Base-by-base conservation (phyloP, 768 basidiomycete genomes). In the Kwoniella sp. region DNA sequence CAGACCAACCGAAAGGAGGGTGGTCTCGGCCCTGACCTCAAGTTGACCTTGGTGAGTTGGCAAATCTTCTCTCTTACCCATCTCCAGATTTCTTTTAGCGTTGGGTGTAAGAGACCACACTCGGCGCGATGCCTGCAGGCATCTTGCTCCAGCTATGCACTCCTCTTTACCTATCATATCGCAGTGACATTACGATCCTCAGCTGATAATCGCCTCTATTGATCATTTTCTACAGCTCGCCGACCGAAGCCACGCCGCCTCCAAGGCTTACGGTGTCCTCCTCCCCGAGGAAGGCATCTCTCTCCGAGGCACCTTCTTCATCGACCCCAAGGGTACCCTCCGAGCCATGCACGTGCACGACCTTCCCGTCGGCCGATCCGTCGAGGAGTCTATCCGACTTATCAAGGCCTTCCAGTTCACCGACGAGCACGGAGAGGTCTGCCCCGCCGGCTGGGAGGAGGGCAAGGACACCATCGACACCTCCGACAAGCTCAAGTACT, bases 321-420 rank as follows among this genome's bases (percentile, higher is more conserved):
- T 79, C 63, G 77, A 76, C 72, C 75, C 75, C 65, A 69, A 73
- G 48, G 72, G 72, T 61, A 75, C 65, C 56, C 69, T 75, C 61
- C 66, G 73, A 34, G 73, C 72, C 22, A 45, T 60, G 28, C 70
- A 70, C 60, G 84, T 95, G 67, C 95, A 95, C 78, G 93, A 96
- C 81, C 86, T 94, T 45, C 91, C 93, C 15, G 92, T 95, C 55
- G 93, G 93, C n/a, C 90, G 93, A 58, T 93, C 91, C 2, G 93
- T 95, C 59, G 92, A 93, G 38, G 93, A 96, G 83, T 93, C 93
- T 1, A 72, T 93, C 58, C 89, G 93, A 65, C 87, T 96, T 55
- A 83, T 96, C 82, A 88, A 94, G 82, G 93, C 93, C 23, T 93
- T 95, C 89, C 92, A 94, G 77, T 72, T 71, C 67, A 67, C 61